Percentiles rank a stretch among this genome's conserved stretches.
Evolutionary conservation across 352 stramenopile species (phyloP).

Genomic region (Phytophthora capsici): DNA sequence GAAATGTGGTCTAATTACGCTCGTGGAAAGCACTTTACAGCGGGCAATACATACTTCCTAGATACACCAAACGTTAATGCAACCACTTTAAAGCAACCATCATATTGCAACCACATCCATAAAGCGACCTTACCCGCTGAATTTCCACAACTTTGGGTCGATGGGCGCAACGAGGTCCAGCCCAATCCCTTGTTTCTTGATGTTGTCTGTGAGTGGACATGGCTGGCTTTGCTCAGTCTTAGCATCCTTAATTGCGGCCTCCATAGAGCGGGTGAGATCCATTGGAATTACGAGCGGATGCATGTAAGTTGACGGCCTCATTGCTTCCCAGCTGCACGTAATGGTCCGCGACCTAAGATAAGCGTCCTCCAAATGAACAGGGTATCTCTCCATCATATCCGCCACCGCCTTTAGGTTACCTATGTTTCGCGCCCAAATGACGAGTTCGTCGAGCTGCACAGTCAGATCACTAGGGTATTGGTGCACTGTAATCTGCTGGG

Average conservation of each 20-base stretch:
- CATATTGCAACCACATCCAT: background rate
- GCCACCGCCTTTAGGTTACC: slow-evolving; percentile 7
- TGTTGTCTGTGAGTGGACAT: background rate
- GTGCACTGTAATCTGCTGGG: background rate
- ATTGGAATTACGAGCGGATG: slow-evolving; percentile 9
- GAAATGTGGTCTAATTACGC: no score
- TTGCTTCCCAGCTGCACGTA: slow-evolving; percentile 3
- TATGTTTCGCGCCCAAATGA: slow-evolving; percentile 8
- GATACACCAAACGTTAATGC: no score
- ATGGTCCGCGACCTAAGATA: slow-evolving; percentile 6
- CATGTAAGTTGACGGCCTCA: background rate
- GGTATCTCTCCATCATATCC: slow-evolving; percentile 13
- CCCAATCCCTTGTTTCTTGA: slow-evolving; percentile 2
- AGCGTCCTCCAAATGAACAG: slow-evolving; percentile 3
- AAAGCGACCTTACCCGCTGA: slow-evolving; percentile 18
- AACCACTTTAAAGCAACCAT: slow-evolving; percentile 9
- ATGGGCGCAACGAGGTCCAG: slow-evolving; percentile 2
- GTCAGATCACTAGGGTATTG: slow-evolving; percentile 7
- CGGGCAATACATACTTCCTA: no score
- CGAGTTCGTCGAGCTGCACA: slow-evolving; percentile 1
- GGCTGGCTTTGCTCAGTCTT: background rate
- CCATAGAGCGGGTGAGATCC: slow-evolving; percentile 5
- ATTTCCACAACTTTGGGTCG: slow-evolving; percentile 10
- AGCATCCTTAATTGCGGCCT: background rate
- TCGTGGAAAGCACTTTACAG: no score